A percentile compares a stretch with the other conserved stretches of the same genome.
phyloP scores from a whole-genome alignment of 23 red algal genomes.

The Gracilaria domingensis region DNA sequence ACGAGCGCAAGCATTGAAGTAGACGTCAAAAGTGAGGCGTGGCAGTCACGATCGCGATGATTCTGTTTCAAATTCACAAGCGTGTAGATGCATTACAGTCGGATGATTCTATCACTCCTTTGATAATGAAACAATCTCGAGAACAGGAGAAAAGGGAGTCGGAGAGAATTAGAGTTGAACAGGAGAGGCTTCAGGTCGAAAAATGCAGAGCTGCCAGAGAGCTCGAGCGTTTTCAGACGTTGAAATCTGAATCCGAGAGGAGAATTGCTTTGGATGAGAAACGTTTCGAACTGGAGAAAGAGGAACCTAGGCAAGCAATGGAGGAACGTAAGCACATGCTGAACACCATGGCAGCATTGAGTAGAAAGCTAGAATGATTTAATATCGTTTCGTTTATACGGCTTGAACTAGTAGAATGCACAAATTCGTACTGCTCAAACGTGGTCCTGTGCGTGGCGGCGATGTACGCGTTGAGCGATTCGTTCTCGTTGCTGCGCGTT shows the following conservation, averaged over 20 bases:
- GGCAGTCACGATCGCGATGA: background rate
- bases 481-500: background rate
- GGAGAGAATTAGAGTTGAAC: background rate
- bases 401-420: no score
- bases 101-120: background rate
- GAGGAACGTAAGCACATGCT: background rate
- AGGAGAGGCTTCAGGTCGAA: background rate
- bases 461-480: slow-evolving; percentile 66
- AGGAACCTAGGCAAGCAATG: slow-evolving; percentile 23
- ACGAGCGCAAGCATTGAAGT: slow-evolving; percentile 1
- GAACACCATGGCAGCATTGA: background rate
- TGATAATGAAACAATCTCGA: background rate
- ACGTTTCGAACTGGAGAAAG: slow-evolving; percentile 24
- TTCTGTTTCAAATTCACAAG: background rate
- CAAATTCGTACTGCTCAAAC: slow-evolving; percentile 27
- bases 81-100: background rate
- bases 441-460: slow-evolving; percentile 36
- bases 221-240: background rate
- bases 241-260: background rate
- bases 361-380: background rate
- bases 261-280: slow-evolving; percentile 31
- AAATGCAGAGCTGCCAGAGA: background rate
- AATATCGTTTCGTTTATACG: background rate
- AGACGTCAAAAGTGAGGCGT: background rate
- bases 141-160: background rate